Conservation (phyloP, 805 yeast species). For the Wickerhamomyces sydowiorum region DNA sequence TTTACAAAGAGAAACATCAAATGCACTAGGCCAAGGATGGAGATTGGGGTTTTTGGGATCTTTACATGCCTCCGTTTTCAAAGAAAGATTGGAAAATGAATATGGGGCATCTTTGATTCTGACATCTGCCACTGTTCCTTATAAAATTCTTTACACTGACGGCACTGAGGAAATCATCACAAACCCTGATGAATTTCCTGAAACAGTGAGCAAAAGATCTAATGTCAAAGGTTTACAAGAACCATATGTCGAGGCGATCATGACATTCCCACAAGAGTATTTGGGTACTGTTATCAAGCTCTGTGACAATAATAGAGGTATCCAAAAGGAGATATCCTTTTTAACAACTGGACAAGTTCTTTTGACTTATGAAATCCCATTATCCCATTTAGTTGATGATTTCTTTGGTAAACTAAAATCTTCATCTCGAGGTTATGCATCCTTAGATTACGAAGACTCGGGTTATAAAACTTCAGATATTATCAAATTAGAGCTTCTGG, state of each 20-base stretch:
- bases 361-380: constrained; percentile 74
- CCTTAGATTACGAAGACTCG: constrained; percentile 89
- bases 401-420: constrained; percentile 93
- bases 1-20: constrained; percentile 83
- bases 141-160: constrained; percentile 62
- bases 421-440: constrained; percentile 86
- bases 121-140: constrained; percentile 96
- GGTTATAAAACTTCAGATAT: constrained; percentile 80
- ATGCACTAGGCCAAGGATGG: constrained; percentile 97
- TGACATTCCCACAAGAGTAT: constrained; percentile 88
- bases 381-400: constrained; percentile 89
- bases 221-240: constrained; percentile 58
- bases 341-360: constrained; percentile 76
- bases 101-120: constrained; percentile 89
- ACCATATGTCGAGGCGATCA: constrained; percentile 85
- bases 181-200: constrained; percentile 93
- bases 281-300: constrained; percentile 81
- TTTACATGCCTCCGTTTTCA: constrained; percentile 90
- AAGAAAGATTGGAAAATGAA: constrained; percentile 86
- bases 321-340: constrained; percentile 73
- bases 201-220: constrained; percentile 30
- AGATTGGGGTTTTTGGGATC: constrained; percentile 93
- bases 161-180: constrained; percentile 64
- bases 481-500: constrained; percentile 81
- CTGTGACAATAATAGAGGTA: constrained; percentile 80